phyloP scores from a whole-genome alignment of 164 flowering plant species.

The Tetrastigma voinierianum region DNA sequence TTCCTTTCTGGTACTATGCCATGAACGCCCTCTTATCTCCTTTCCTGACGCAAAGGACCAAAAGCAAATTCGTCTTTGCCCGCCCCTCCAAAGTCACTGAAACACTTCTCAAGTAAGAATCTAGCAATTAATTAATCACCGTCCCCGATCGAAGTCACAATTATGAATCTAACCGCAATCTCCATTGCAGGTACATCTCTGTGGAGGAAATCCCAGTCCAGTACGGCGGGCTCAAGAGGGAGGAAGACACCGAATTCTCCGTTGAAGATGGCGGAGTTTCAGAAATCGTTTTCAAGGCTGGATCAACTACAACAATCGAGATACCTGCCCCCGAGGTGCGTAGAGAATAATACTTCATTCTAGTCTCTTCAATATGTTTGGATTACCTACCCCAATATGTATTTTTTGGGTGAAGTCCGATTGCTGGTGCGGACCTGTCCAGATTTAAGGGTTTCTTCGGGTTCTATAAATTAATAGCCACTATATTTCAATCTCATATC shows the following conservation, averaged over 20 bases:
- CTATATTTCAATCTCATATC: too few species aligned
- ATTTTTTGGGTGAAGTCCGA: too few species aligned
- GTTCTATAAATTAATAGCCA: too few species aligned
- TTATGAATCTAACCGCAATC: neutral
- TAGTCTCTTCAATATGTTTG: neutral
- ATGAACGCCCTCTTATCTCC: conserved; percentile 52
- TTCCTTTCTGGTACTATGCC: conserved; percentile 78
- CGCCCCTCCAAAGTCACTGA: conserved; percentile 66
- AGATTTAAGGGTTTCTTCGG: too few species aligned
- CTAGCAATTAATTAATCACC: neutral
- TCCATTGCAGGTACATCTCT: conserved; percentile 55
- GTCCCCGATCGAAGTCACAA: too few species aligned
- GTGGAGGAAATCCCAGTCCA: conserved; percentile 62
- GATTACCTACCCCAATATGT: too few species aligned
- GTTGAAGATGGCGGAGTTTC: conserved; percentile 34
- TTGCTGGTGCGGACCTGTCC: too few species aligned
- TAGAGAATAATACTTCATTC: neutral
- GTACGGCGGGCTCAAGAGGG: conserved; percentile 79
- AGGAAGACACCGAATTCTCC: conserved; percentile 54
- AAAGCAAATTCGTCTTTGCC: conserved; percentile 73
- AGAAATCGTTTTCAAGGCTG: conserved; percentile 53
- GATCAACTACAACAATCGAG: conserved; percentile 59
- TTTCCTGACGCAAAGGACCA: conserved; percentile 68
- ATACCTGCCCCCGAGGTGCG: conserved; percentile 62
- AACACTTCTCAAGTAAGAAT: conserved; percentile 66